Conservation (phyloP, 768 basidiomycete genomes). For the Kwoniella bestiolae region DNA sequence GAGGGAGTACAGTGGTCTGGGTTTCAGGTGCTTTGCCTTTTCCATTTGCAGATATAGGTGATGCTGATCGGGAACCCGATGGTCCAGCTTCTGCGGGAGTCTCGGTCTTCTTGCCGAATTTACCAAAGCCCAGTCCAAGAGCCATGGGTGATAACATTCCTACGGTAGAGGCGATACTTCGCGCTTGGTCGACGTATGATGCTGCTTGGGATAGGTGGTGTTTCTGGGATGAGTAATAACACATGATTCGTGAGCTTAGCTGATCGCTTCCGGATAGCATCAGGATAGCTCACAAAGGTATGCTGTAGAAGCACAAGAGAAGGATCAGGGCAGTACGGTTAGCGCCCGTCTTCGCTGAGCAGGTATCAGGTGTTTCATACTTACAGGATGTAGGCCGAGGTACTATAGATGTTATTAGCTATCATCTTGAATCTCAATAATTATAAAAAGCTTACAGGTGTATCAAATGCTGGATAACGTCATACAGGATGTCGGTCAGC, state of each 20-base stretch:
- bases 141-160: constrained; percentile 65
- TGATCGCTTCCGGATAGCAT: background rate
- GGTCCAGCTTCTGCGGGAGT: constrained; percentile 11
- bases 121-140: constrained; percentile 46
- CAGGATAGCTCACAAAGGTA: constrained; percentile 35
- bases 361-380: constrained; percentile 16
- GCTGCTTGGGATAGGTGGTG: constrained; percentile 75
- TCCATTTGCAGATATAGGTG: constrained; percentile 11
- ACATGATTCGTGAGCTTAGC: background rate
- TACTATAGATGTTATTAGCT: constrained; percentile 63
- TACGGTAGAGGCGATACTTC: constrained; percentile 64
- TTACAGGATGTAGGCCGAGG: constrained; percentile 76
- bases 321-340: background rate
- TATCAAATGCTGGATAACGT: constrained; percentile 78
- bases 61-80: constrained; percentile 6
- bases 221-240: constrained; percentile 59
- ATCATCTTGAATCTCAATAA: background rate
- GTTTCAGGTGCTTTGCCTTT: constrained; percentile 24
- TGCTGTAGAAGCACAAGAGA: constrained; percentile 25
- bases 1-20: background rate
- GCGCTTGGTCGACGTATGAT: constrained; percentile 70
- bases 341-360: background rate
- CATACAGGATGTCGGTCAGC: constrained; percentile 1
- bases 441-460: constrained; percentile 68
- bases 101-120: constrained; percentile 34